These are phyloP conservation scores for Triangularia verruculosa DNA, from an alignment of 2,329 filamentous ascomycete species.

Conservation along the genomic window DNA sequence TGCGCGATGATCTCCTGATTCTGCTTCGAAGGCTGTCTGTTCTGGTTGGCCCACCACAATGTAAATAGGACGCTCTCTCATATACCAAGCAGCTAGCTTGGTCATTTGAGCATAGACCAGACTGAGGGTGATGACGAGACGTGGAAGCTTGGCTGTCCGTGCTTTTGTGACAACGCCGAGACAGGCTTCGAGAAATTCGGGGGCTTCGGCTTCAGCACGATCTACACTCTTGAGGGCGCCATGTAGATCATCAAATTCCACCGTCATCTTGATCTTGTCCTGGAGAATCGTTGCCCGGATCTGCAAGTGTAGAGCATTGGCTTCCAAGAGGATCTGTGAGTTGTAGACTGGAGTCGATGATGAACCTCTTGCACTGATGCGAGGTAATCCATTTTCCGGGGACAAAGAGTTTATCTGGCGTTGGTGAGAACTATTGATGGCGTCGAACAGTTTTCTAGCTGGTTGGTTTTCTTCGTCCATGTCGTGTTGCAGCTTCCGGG, in stretches of 20 bases:
- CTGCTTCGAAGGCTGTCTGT: not conserved
- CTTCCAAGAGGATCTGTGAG: conserved; percentile 30
- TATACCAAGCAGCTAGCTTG: conserved; percentile 27
- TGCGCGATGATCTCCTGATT: conserved; percentile 16
- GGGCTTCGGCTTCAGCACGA: no score
- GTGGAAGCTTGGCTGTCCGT: conserved; percentile 33
- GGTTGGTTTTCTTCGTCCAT: conserved; percentile 36
- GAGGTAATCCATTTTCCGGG: no score
- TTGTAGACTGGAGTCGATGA: conserved; percentile 7
- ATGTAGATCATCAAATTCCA: no score
- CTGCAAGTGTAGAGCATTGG: conserved; percentile 31
- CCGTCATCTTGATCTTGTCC: conserved; percentile 7
- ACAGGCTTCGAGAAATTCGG: conserved; percentile 23
- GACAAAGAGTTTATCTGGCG: not conserved
- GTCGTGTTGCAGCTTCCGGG: conserved; percentile 21
- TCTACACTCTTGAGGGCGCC: no score
- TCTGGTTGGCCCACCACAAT: no score
- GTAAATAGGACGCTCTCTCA: not conserved
- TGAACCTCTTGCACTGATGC: not conserved
- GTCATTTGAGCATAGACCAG: conserved; percentile 35
- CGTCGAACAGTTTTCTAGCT: conserved; percentile 38
- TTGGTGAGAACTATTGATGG: conserved; percentile 27
- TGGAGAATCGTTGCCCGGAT: conserved; percentile 29
- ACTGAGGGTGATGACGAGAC: conserved; percentile 36
- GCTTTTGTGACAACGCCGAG: conserved; percentile 32